These are phyloP conservation scores for Saprolegnia parasitica DNA, from an alignment of 352 stramenopile species.

Conservation along the genomic window DNA sequence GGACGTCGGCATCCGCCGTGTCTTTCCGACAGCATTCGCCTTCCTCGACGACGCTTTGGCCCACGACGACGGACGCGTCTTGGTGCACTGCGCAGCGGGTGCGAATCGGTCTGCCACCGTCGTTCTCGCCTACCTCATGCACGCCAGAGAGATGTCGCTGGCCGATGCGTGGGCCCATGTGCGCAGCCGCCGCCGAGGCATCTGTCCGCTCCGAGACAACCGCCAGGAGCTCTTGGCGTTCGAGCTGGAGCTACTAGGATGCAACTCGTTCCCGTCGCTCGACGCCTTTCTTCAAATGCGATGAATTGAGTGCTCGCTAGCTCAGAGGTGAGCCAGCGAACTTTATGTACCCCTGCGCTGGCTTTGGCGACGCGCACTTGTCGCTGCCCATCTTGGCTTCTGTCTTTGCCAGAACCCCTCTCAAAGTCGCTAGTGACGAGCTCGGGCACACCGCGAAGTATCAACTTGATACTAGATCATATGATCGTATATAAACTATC, in stretches of 20 bases:
- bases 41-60: not conserved
- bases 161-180: not conserved
- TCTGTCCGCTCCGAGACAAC: not conserved
- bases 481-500: not conserved
- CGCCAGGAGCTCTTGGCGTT: not conserved
- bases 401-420: too few relatives aligned
- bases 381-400: too few relatives aligned
- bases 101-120: not conserved
- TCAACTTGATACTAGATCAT: not conserved
- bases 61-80: not conserved
- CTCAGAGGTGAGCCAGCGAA: too few relatives aligned
- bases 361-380: too few relatives aligned
- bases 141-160: not conserved
- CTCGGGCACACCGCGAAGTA: too few relatives aligned
- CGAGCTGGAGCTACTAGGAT: not conserved
- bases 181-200: not conserved
- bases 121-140: not conserved
- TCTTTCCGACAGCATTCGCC: not conserved
- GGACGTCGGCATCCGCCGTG: not conserved
- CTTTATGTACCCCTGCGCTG: too few relatives aligned
- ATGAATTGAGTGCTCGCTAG: too few relatives aligned
- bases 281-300: not conserved
- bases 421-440: too few relatives aligned
- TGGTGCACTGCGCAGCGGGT: not conserved
- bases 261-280: not conserved